Percentiles rank a stretch among this genome's conserved stretches.
phyloP scores from a whole-genome alignment of 352 stramenopile species.

The Phytopythium boreale region DNA sequence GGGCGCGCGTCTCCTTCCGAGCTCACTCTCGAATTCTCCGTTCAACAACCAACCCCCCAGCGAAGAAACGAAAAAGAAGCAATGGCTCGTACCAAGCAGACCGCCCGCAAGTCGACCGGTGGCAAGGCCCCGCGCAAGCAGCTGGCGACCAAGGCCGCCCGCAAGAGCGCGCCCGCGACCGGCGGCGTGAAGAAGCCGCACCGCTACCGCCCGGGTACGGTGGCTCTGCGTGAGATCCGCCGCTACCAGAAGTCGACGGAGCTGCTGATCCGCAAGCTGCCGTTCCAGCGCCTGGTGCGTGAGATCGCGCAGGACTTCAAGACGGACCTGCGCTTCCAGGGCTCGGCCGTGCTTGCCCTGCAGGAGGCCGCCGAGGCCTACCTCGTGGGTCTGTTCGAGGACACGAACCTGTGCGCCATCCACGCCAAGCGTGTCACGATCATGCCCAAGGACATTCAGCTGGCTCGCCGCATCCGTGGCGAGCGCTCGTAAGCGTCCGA shows the following conservation, averaged over 20 bases:
- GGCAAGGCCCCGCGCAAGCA: conserved; percentile 95
- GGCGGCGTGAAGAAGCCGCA: conserved; percentile 94
- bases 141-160: conserved; percentile 91
- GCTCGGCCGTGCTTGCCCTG: conserved; percentile 78
- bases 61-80: conserved; percentile 9
- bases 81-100: conserved; percentile 97
- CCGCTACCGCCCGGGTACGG: conserved; percentile 83
- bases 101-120: conserved; percentile 93
- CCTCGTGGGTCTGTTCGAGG: conserved; percentile 84
- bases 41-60: not conserved
- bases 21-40: conserved; percentile 8
- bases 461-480: conserved; percentile 92
- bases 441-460: conserved; percentile 95
- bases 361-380: conserved; percentile 88
- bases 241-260: conserved; percentile 96
- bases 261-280: conserved; percentile 95
- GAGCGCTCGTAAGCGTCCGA: conserved; percentile 61
- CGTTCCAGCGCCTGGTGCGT: conserved; percentile 95
- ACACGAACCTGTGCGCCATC: conserved; percentile 94
- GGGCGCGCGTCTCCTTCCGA: too few species aligned
- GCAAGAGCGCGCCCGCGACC: conserved; percentile 89
- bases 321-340: conserved; percentile 88
- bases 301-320: conserved; percentile 89
- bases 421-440: conserved; percentile 94
- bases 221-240: conserved; percentile 95